A percentile compares a stretch with the other conserved stretches of the same genome.
These are phyloP conservation scores for Tricharina praecox DNA, from an alignment of 495 filamentous ascomycete genomes.

Conservation along the genomic window DNA sequence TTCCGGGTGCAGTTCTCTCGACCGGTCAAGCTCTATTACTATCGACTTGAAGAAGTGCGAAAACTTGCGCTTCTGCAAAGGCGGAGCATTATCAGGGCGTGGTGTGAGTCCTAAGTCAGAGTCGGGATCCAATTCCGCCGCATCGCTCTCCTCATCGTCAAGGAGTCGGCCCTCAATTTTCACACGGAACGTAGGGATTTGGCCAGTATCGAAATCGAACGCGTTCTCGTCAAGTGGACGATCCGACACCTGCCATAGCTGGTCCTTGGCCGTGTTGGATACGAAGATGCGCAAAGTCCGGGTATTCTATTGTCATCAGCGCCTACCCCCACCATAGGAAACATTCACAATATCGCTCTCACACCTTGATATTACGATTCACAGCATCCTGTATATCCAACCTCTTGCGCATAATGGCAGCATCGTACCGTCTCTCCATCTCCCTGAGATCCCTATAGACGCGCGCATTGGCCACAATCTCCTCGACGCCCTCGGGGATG, in stretches of 20 bases:
- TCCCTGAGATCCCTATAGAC: slow-evolving; percentile 72
- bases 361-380: slow-evolving; percentile 55
- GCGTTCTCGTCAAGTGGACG: slow-evolving; percentile 41
- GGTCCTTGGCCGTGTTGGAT: slow-evolving; percentile 84
- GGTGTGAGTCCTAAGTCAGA: slow-evolving; percentile 23
- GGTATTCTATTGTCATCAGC: too few species aligned
- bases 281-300: slow-evolving; percentile 87
- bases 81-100: slow-evolving; percentile 25
- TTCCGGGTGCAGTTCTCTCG: slow-evolving; percentile 28
- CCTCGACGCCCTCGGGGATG: slow-evolving; percentile 76
- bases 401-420: slow-evolving; percentile 85
- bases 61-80: slow-evolving; percentile 42
- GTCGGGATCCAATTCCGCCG: slow-evolving; percentile 44
- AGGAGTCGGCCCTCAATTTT: slow-evolving; percentile 86
- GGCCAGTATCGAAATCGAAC: slow-evolving; percentile 56
- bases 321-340: too few species aligned
- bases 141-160: slow-evolving; percentile 48
- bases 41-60: slow-evolving; percentile 94
- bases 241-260: slow-evolving; percentile 67
- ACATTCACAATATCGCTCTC: too few species aligned
- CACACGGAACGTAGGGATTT: slow-evolving; percentile 63
- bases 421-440: slow-evolving; percentile 75
- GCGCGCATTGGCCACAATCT: slow-evolving; percentile 64
- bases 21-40: slow-evolving; percentile 68
- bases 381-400: slow-evolving; percentile 77